A percentile compares a stretch with the other conserved stretches of the same genome.
These are phyloP conservation scores for Coemansia sp. DNA, from an alignment of 192 early-diverging fungal species.

Conservation along the genomic window DNA sequence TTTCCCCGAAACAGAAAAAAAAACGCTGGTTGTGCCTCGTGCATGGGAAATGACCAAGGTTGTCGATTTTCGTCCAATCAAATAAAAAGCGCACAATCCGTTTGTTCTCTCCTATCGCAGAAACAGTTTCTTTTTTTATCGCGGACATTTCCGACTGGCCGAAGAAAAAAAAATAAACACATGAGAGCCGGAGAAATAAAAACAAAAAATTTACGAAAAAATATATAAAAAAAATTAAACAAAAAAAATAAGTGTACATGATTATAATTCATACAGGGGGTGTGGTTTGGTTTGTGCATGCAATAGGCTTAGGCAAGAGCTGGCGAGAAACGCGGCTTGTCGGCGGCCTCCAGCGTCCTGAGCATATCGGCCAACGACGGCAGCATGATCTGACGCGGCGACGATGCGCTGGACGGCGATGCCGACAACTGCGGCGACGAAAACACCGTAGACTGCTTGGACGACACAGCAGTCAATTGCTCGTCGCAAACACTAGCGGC, in stretches of 20 bases:
- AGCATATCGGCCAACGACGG: constrained; percentile 43
- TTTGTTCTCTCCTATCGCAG: too few species aligned
- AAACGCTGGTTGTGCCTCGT: not conserved
- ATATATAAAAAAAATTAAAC: not conserved
- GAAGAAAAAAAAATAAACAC: not conserved
- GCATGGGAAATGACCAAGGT: not conserved
- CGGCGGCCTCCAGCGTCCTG: constrained; percentile 15
- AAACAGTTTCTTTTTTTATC: too few species aligned
- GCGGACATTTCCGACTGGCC: too few species aligned
- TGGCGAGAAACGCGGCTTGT: constrained; percentile 1
- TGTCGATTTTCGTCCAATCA: too few species aligned
- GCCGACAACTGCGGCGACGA: constrained; percentile 29
- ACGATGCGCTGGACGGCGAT: constrained; percentile 16
- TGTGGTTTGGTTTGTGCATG: not conserved
- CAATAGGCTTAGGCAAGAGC: too few species aligned
- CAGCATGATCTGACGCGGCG: constrained; percentile 17
- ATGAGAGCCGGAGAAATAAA: not conserved
- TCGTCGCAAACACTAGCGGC: not conserved
- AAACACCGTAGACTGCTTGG: constrained; percentile 11
- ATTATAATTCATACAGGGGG: not conserved
- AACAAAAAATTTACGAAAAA: not conserved
- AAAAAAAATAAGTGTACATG: not conserved
- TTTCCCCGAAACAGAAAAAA: not conserved
- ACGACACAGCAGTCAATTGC: not conserved
- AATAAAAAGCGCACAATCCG: not conserved